These are phyloP conservation scores for Carpinus fangiana DNA, from an alignment of 306 rosid genomes.

Conservation along the genomic window DNA sequence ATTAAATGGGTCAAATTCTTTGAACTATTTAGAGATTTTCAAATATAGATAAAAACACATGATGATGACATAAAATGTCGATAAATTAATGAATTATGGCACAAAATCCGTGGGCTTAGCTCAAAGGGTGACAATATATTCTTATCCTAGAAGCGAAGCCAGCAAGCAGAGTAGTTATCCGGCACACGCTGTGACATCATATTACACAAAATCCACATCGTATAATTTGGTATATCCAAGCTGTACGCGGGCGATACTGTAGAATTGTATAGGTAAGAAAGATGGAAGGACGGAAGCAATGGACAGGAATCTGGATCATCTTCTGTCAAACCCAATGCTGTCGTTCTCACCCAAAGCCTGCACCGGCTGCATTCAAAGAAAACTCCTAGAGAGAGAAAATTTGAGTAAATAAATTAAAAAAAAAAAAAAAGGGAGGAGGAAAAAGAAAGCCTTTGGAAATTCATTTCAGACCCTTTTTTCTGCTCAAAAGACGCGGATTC, in stretches of 20 bases:
- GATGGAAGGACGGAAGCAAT: constrained; percentile 26
- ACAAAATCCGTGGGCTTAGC: not conserved
- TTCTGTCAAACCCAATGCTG: constrained; percentile 48
- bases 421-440: not conserved
- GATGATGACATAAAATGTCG: no score
- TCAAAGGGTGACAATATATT: not conserved
- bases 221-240: constrained; percentile 36
- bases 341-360: constrained; percentile 40
- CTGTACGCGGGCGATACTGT: constrained; percentile 22
- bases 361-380: constrained; percentile 26
- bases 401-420: not conserved
- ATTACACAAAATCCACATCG: constrained; percentile 17
- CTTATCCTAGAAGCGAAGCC: not conserved
- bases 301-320: constrained; percentile 47
- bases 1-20: no score
- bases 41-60: no score
- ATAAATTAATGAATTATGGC: no score
- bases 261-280: not conserved
- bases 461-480: constrained; percentile 19
- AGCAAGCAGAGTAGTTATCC: not conserved
- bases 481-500: constrained; percentile 46
- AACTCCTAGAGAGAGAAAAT: constrained; percentile 25
- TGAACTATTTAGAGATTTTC: no score
- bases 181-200: constrained; percentile 11
- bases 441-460: constrained; percentile 35